A percentile compares a stretch with the other conserved stretches of the same genome.
phyloP scores from a whole-genome alignment of 2,329 filamentous ascomycete species.

The Arthrocladium fulminans region DNA sequence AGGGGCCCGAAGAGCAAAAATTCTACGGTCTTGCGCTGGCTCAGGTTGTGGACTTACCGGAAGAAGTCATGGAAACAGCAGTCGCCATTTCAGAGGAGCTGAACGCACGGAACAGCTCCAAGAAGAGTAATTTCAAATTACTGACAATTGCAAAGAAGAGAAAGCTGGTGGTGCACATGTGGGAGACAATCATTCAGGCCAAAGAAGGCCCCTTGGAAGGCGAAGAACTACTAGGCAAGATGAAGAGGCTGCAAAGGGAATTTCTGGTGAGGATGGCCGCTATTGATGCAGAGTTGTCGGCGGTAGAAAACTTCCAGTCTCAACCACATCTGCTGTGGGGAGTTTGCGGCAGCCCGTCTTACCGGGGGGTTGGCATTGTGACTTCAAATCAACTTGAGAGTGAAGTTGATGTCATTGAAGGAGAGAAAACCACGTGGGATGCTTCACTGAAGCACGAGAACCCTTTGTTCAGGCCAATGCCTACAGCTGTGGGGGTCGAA shows the following conservation, averaged over 20 bases:
- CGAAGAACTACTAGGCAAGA: conserved; percentile 53
- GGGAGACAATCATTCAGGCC: conserved; percentile 64
- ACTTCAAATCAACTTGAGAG: not conserved
- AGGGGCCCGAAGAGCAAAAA: conserved; percentile 60
- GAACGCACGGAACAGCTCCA: conserved; percentile 48
- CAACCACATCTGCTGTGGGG: not conserved
- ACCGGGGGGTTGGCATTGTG: not conserved
- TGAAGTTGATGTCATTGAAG: not conserved
- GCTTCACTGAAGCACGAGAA: conserved; percentile 1
- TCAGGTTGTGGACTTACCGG: conserved; percentile 62
- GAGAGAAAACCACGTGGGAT: not conserved
- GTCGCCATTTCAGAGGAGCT: conserved; percentile 57
- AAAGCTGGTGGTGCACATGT: conserved; percentile 63
- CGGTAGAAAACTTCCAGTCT: not conserved
- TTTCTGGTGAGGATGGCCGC: conserved; percentile 64
- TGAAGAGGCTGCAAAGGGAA: conserved; percentile 61
- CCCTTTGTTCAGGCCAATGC: conserved; percentile 2
- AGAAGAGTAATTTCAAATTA: conserved; percentile 50
- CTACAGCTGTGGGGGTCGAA: not conserved
- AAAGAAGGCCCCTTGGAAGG: conserved; percentile 55
- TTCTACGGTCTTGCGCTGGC: conserved; percentile 83
- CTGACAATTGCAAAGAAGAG: conserved; percentile 54
- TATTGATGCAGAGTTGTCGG: conserved; percentile 42
- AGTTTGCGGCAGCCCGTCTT: not conserved
- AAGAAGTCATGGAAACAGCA: conserved; percentile 58